Conservation (phyloP, 805 yeast species). For the Lipomyces spencermartinsiae region DNA sequence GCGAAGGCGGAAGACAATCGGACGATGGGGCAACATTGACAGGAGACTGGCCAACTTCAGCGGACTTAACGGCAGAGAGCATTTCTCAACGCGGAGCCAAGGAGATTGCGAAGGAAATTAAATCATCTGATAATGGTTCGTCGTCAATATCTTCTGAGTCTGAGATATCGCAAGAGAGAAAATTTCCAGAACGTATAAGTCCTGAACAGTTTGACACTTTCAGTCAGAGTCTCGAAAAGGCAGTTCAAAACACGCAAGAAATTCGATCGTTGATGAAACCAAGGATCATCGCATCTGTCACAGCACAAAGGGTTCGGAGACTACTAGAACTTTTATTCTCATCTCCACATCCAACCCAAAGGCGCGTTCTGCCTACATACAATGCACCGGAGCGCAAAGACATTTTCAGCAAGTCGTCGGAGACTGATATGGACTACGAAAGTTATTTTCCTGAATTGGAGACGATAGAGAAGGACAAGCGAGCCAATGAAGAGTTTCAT, state of each 20-base stretch:
- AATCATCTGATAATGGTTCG: neutral
- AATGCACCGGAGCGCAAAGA: neutral
- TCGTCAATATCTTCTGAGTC: neutral
- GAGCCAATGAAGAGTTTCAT: neutral
- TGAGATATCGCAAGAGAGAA: neutral
- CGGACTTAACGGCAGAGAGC: neutral
- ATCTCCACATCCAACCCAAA: neutral
- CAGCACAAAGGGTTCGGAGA: neutral
- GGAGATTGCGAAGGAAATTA: neutral
- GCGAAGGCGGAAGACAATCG: neutral
- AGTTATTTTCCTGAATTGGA: neutral
- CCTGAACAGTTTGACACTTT: neutral
- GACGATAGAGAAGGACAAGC: neutral
- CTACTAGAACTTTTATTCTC: conserved; percentile 1
- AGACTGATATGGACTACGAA: neutral
- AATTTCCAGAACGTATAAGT: neutral
- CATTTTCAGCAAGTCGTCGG: neutral
- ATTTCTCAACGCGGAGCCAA: neutral
- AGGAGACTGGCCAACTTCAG: neutral
- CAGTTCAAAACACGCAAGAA: neutral
- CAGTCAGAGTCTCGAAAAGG: neutral
- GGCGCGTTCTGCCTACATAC: neutral
- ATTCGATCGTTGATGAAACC: neutral
- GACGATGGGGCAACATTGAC: neutral
- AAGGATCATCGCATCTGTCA: neutral